phyloP scores from a whole-genome alignment of 441 rosid species.

The Capsella rubella region DNA sequence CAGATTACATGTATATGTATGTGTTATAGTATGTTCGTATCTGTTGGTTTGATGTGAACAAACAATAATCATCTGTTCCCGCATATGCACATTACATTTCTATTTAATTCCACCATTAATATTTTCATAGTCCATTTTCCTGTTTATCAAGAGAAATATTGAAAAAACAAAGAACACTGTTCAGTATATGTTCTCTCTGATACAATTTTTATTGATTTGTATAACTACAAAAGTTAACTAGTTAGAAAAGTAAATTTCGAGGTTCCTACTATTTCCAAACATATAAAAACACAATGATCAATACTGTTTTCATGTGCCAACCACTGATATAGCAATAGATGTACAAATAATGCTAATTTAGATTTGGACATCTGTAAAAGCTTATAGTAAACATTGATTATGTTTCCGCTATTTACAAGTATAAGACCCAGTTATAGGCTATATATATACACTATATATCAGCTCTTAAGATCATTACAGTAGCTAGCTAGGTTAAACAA shows the following conservation, averaged over 20 bases:
- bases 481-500: background rate
- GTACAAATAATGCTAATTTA: background rate
- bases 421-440: constrained; percentile 2
- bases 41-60: constrained; percentile 15
- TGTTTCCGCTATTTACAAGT: constrained; percentile 22
- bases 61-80: constrained; percentile 33
- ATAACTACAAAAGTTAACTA: constrained; percentile 12
- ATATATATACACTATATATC: background rate
- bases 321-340: constrained; percentile 21
- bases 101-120: constrained; percentile 33
- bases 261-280: constrained; percentile 28
- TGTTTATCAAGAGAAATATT: constrained; percentile 25
- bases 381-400: constrained; percentile 19
- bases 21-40: background rate
- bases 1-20: background rate
- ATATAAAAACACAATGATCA: constrained; percentile 3
- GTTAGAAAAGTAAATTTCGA: background rate
- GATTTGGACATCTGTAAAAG: constrained; percentile 9
- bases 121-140: constrained; percentile 37
- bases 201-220: constrained; percentile 12
- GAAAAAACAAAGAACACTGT: constrained; percentile 11
- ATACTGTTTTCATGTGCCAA: constrained; percentile 27
- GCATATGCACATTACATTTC: constrained; percentile 29
- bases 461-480: constrained; percentile 13
- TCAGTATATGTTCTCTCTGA: constrained; percentile 14